phyloP scores from a whole-genome alignment of 208 protist species.

The Wallacemonas collosoma region DNA sequence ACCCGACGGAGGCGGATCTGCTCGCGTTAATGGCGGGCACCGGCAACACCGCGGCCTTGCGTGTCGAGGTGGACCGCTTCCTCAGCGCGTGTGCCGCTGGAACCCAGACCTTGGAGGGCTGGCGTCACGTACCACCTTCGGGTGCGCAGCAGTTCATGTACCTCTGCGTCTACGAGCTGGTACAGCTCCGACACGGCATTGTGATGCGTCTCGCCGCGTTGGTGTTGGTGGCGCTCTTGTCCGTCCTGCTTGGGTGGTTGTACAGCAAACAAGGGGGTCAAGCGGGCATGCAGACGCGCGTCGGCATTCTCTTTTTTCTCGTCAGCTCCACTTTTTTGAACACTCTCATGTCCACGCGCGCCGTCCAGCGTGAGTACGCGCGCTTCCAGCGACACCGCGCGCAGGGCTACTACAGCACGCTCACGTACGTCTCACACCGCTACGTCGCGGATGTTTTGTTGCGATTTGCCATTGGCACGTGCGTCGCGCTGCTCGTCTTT shows the following conservation, averaged over 20 bases:
- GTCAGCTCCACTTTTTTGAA: slow-evolving; percentile 65
- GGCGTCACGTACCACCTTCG: slow-evolving; percentile 28
- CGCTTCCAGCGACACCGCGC: slow-evolving; percentile 51
- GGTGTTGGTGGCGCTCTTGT: slow-evolving; percentile 25
- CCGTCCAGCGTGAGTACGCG: slow-evolving; percentile 48
- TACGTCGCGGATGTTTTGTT: slow-evolving; percentile 37
- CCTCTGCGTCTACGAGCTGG: slow-evolving; percentile 50
- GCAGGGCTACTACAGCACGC: slow-evolving; percentile 57
- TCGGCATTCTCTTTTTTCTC: slow-evolving; percentile 72
- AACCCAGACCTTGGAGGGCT: slow-evolving; percentile 26
- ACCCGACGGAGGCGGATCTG: background rate
- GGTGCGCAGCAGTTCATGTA: slow-evolving; percentile 41
- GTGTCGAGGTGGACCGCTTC: slow-evolving; percentile 35
- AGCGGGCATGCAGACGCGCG: slow-evolving; percentile 66
- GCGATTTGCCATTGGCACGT: slow-evolving; percentile 41
- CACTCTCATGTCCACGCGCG: slow-evolving; percentile 44
- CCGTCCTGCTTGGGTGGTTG: slow-evolving; percentile 42
- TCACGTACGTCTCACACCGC: slow-evolving; percentile 44
- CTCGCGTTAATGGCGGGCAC: slow-evolving; percentile 11
- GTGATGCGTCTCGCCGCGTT: slow-evolving; percentile 21
- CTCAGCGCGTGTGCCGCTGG: slow-evolving; percentile 55
- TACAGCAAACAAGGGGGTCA: slow-evolving; percentile 56
- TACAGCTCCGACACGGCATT: slow-evolving; percentile 50
- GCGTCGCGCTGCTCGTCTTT: slow-evolving; percentile 45
- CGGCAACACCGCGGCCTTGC: slow-evolving; percentile 23